Evolutionary conservation across 306 rosid genomes (phyloP), one percentile per base, ranked within the genome.

Genomic region (Aeschynomene evenia): DNA sequence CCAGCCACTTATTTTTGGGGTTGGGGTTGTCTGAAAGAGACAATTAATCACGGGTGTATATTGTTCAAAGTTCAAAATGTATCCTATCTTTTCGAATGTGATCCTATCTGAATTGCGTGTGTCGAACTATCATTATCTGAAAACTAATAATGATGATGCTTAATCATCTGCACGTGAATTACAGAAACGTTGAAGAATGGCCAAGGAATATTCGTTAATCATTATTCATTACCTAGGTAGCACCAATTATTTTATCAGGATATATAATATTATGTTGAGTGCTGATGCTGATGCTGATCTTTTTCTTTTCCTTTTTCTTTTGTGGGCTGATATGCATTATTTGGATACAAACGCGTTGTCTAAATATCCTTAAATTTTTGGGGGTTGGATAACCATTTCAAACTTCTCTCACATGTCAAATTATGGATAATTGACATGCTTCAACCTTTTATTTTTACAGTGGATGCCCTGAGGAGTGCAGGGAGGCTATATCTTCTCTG

Each of bases 391-490:
- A n/a, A 59, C 26, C 33, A 45, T 55, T 53, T 71, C 61, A 63
- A 33, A 34, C 12, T 23, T 55, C 24, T 64, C 34, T 54, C 20
- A 7, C 10, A 22, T 51, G 50, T 60, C 53, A 53, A 22, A 36
- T n/a, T n/a, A 20, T 34, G 14, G 61, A 39, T 58, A 19, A 18
- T 13, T 62, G 33, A 68, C 21, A 16, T 50, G 16, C 59, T 67
- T 59, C 45, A 26, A 58, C 49, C 48, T 15, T 40, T 68, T 62
- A 66, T 58, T 65, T 63, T 66, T 78, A 31, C 77, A 94, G 99
- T 51, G 96, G 90, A 76, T 94, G 99, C 84, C 99, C 97, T 4
- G 96, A 94, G 85, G 95, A 94, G 45, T 87, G 91, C 64, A 73
- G 86, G 79, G 91, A 88, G 55, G 87, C 97, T 78, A 80, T 89